phyloP scores from a whole-genome alignment of 177 flowering plant species.

The Vitis hybrid region DNA sequence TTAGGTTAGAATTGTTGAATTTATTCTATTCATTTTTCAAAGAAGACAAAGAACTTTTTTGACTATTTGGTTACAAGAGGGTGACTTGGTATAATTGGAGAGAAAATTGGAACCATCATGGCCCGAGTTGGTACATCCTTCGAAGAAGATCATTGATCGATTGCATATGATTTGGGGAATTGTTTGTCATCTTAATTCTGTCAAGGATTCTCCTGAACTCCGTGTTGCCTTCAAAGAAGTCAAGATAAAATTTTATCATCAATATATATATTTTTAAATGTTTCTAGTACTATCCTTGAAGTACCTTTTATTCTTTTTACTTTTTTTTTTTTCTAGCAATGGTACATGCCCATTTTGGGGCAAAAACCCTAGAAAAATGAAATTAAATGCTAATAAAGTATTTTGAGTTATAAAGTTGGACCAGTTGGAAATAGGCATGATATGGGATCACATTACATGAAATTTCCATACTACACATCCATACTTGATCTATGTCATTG shows the following conservation, averaged over 20 bases:
- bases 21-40: conserved; percentile 9
- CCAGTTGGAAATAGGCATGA: too few species aligned
- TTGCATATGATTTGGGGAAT: conserved; percentile 74
- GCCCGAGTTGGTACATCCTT: conserved; percentile 86
- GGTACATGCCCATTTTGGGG: conserved; percentile 37
- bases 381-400: conserved; percentile 1
- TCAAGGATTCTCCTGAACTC: conserved; percentile 81
- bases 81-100: conserved; percentile 76
- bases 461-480: too few species aligned
- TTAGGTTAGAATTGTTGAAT: neutral
- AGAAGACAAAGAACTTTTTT: neutral
- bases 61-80: conserved; percentile 40
- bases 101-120: conserved; percentile 83
- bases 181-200: conserved; percentile 81
- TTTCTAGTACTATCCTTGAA: neutral
- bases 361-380: neutral
- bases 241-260: conserved; percentile 44
- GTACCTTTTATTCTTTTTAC: neutral
- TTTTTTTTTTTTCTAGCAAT: neutral
- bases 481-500: too few species aligned
- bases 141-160: conserved; percentile 82
- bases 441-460: too few species aligned
- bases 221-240: conserved; percentile 89
- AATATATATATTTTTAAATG: neutral
- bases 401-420: too few species aligned